Evolutionary conservation across 2,329 filamentous ascomycete species (phyloP), one percentile per base, ranked within the genome.

Genomic region (Calonectria pteridis): DNA sequence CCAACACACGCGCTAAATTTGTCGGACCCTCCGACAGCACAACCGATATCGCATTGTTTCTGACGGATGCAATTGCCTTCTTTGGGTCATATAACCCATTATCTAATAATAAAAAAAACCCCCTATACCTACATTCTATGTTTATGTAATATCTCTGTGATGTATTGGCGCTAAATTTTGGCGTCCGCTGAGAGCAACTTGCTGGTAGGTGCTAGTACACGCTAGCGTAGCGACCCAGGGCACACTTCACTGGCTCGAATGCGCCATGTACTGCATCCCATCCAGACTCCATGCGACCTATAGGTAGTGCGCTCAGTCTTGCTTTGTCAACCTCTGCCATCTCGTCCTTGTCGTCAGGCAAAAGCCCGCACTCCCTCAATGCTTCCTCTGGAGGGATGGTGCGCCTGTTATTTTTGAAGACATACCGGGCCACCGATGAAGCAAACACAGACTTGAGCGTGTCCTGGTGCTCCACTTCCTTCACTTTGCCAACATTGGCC

Each of bases 241-340:
- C 70, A 33, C 46, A 28, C 4, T 35, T n/a, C 3, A 18, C 63
- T 11, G 70, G 70, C 49, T 69, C 14, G 26, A 72, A 72, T 9
- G 46, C 20, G 13, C n/a, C 58, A 28, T 72, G 70, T 20, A 64
- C 65, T 18, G 35, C 66, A 31, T 69, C 70, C 70, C 70, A 72
- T 4, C 70, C 70, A 20, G 55, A 28, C 28, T 72, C 37, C 28
- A 72, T 35, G 18, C 55, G 53, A 6, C 33, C 70, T 29, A 69
- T 26, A 10, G 55, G 10, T 23, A 72, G 18, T 37, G 33, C 43
- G 4, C 26, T 35, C 28, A 46, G 9, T 26, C 70, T 63, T 26
- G 28, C n/a, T 29, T 46, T 64, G 16, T 72, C 65, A 6, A 69
- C 46, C 37, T 55, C 46, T 18, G 31, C 46, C 31, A 72, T 29